Percentiles rank a stretch among this genome's conserved stretches.
Conservation (phyloP, 2,329 filamentous ascomycete genomes). For the Aspergillus fumigatiaffinis region DNA sequence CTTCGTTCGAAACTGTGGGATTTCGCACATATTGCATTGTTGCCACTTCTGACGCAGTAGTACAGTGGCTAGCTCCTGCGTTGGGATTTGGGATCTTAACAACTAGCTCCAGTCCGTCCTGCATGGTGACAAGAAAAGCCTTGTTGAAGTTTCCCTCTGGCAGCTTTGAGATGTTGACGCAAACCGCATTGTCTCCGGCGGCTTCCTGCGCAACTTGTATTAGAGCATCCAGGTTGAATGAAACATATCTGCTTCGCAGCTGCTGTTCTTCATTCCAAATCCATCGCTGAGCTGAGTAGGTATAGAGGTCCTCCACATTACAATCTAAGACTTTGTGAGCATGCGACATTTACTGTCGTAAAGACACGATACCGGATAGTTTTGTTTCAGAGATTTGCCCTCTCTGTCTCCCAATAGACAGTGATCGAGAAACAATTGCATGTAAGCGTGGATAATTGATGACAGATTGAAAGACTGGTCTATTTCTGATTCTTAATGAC, state of each 20-base stretch:
- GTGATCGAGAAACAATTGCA: slow-evolving; percentile 1
- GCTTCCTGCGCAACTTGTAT: not conserved
- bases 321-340: not conserved
- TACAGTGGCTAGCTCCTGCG: slow-evolving; percentile 1
- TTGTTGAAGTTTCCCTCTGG: slow-evolving; percentile 5
- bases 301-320: not conserved
- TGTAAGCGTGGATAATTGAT: not conserved
- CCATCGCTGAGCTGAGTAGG: slow-evolving; percentile 4
- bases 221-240: slow-evolving; percentile 5
- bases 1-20: too few relatives aligned
- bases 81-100: slow-evolving; percentile 2
- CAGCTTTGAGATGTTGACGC: not conserved
- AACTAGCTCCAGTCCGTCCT: slow-evolving; percentile 2
- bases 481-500: not conserved
- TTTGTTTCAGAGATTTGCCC: not conserved
- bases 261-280: slow-evolving; percentile 6
- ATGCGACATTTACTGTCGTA: not conserved
- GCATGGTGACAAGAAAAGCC: slow-evolving; percentile 3
- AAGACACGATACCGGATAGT: not conserved
- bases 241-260: slow-evolving; percentile 1
- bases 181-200: slow-evolving; percentile 6
- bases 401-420: not conserved
- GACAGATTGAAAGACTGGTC: not conserved
- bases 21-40: slow-evolving; percentile 5
- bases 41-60: slow-evolving; percentile 4